Evolutionary conservation across 1,284 basidiomycete species (phyloP).

Genomic region (Trametes pubescens): DNA sequence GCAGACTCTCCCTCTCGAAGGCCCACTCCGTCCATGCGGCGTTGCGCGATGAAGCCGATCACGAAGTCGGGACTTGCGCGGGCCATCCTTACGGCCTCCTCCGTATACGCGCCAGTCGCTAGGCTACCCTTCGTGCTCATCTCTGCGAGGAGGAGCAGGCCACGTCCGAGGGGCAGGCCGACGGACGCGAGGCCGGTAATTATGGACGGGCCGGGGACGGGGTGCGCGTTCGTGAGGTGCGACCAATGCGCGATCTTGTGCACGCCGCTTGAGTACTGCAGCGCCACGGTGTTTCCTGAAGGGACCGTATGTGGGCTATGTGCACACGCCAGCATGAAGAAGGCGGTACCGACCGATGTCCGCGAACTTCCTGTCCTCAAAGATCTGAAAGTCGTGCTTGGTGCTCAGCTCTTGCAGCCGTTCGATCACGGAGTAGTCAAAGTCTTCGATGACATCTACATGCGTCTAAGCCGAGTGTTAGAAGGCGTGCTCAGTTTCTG

Average conservation of each 20-base stretch:
- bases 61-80: constrained; percentile 85
- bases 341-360: constrained; percentile 84
- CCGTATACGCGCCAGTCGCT: constrained; percentile 86
- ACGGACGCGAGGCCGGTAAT: constrained; percentile 89
- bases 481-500: no score
- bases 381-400: constrained; percentile 95
- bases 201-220: constrained; percentile 94
- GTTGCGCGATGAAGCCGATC: constrained; percentile 94
- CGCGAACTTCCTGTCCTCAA: constrained; percentile 99
- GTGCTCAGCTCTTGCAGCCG: constrained; percentile 76
- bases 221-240: constrained; percentile 97
- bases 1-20: constrained; percentile 41
- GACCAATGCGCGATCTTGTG: constrained; percentile 97
- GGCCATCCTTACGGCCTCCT: constrained; percentile 89
- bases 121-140: constrained; percentile 95
- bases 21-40: constrained; percentile 78
- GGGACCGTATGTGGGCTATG: neutral
- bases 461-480: constrained; percentile 76
- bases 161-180: constrained; percentile 86
- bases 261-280: constrained; percentile 95
- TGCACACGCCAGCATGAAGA: neutral
- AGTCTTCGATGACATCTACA: constrained; percentile 96
- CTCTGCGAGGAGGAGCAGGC: constrained; percentile 92
- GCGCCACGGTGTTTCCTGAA: constrained; percentile 92
- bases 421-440: constrained; percentile 78